Evolutionary conservation across 179 eudicot species (phyloP), one percentile per base, ranked within the genome.

Genomic region (Nepenthes alata): DNA sequence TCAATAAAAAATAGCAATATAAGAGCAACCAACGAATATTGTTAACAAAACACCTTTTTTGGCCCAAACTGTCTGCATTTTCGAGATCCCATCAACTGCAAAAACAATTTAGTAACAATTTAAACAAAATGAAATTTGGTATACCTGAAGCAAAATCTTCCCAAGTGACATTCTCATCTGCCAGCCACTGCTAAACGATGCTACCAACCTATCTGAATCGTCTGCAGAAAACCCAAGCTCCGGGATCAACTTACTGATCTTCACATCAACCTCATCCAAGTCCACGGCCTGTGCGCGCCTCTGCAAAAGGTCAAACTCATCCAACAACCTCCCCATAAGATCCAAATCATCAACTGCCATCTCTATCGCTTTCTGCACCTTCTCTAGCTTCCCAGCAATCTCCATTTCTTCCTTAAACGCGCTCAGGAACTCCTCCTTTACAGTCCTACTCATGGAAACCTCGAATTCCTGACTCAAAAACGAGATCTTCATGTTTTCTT

Each of bases 131-230:
- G 25, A 25, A 25, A 25, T 25, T 25, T 25, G 25, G 25, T 25
- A 68, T 75, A 94, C 99, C 99, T 94, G 99, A 67, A 94, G 91
- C 62, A 94, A 66, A 58, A 90, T 90, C 82, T 94, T 94, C 65
- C 99, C 97, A 53, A 90, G 89, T 0, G 95, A 87, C 95, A 94
- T 94, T 75, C 99, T 94, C 96, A 94, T 94, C 75, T 94, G 99
- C 99, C 97, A 90, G 47, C 99, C 99, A 60, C 99, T 73, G 72
- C 97, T 87, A 74, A 87, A 94, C 1, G 99, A 94, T 1, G 97
- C 96, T 65, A 94, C 99, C 35, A 90, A 67, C 81, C 97, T 85
- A 74, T 94, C 99, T 0, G 83, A 72, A 75, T 94, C 99, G 84
- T 90, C 99, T 0, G 78, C 67, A 1, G 72, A 61, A 78, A 90